Percentiles rank a stretch among this genome's conserved stretches.
These are phyloP conservation scores for Xylaria sp. DNA, from an alignment of 2,329 filamentous ascomycete species.

Conservation along the genomic window DNA sequence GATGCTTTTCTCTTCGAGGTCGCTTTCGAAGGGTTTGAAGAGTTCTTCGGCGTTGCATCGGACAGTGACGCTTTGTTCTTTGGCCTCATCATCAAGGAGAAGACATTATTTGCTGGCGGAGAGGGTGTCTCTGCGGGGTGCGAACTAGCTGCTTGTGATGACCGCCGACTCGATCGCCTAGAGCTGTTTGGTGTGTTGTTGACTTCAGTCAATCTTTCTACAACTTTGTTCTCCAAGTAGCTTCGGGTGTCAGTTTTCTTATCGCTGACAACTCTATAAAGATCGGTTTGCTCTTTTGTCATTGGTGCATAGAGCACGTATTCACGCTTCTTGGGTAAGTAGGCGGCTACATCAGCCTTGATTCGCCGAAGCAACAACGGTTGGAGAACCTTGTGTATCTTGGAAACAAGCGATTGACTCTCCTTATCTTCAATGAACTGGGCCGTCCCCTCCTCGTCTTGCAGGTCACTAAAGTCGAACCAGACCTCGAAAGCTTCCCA, in stretches of 20 bases:
- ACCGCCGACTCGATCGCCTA: conserved; percentile 49
- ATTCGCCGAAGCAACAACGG: conserved; percentile 88
- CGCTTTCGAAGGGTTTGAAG: conserved; percentile 36
- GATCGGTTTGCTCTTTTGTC: conserved; percentile 87
- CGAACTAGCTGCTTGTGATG: conserved; percentile 55
- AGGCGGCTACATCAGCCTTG: conserved; percentile 91
- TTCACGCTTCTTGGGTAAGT: conserved; percentile 95
- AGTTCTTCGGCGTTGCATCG: conserved; percentile 40
- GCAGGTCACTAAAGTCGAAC: conserved; percentile 95
- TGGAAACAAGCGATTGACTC: conserved; percentile 82
- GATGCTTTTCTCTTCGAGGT: conserved; percentile 53
- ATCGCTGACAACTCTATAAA: conserved; percentile 77
- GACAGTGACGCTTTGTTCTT: conserved; percentile 45
- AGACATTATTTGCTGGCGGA: conserved; percentile 57
- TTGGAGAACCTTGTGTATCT: conserved; percentile 92
- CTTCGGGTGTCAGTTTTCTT: conserved; percentile 71
- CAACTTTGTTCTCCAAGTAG: conserved; percentile 84
- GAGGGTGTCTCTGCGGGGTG: conserved; percentile 41
- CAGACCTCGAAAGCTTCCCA: conserved; percentile 93
- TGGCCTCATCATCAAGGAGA: conserved; percentile 65
- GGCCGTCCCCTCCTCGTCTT: conserved; percentile 82
- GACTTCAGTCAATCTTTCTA: conserved; percentile 69
- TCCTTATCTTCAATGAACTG: conserved; percentile 83
- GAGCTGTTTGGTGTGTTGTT: conserved; percentile 58
- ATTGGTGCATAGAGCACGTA: conserved; percentile 96